Evolutionary conservation across 129 eudicot species (phyloP), one percentile per base, ranked within the genome.

Genomic region (Smallanthus sonchifolius): DNA sequence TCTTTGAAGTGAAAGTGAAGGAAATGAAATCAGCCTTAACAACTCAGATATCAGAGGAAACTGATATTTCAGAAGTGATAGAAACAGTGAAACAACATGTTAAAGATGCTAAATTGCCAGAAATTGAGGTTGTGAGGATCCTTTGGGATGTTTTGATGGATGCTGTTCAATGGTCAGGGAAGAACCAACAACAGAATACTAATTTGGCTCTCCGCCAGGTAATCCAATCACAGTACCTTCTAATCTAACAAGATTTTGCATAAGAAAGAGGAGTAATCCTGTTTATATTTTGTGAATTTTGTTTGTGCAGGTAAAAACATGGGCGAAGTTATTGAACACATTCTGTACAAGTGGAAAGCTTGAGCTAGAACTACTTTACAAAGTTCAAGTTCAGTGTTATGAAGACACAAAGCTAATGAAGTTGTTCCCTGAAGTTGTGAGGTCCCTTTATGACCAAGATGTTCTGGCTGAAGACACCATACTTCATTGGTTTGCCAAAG

Each of bases 61-160:
- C 87, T 51, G 99, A 88, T 67, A 83, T 91, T 38, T 75, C 89
- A 63, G 99, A 94, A 87, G 97, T 94, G 61, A 94, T 88, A 48
- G 99, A 94, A 77, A 82, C 99, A 9, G 99, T 88, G 61, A 91
- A 88, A 65, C 99, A 86, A 51, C 99, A 94, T 81, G 92, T 91
- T 19, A 94, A 89, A 79, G 99, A 94, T 55, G 97, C 99, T 59
- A 94, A 94, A 75, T 80, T 94, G 40, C 99, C 99, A 3, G 99
- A 94, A 45, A 79, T 88, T 38, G 96, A 94, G 74, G 94, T 91
- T 68, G 96, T 94, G 32, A 78, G 96, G 70, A 87, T 94, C 76
- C 80, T 94, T 30, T 94, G 99, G 99, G 99, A 95, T 84, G 96
- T 88, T 7, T 65, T 95, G 86, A 95, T 95, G 99, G 99, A 95